Evolutionary conservation across 2,329 filamentous ascomycete species (phyloP).

Genomic region (Alternaria tenuissima): DNA sequence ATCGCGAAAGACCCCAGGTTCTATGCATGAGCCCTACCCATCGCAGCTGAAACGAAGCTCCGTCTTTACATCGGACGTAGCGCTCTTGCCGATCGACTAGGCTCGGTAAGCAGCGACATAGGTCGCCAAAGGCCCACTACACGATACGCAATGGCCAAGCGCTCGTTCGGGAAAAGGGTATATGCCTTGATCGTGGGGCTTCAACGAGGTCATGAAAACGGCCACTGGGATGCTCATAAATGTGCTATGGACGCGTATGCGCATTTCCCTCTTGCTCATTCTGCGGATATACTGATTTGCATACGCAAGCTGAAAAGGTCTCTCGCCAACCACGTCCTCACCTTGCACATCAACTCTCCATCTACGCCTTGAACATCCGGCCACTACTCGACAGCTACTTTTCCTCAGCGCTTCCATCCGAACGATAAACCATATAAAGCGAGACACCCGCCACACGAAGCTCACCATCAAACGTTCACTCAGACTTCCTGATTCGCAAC

Average conservation of each 20-base stretch:
- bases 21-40: neutral
- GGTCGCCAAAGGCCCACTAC: neutral
- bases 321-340: slow-evolving; percentile 4
- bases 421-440: neutral
- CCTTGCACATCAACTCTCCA: slow-evolving; percentile 14
- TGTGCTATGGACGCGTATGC: slow-evolving; percentile 12
- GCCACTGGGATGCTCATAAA: slow-evolving; percentile 10
- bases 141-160: neutral
- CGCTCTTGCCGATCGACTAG: neutral
- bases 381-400: neutral
- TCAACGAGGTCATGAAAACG: neutral
- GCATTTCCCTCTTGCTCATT: slow-evolving; percentile 8
- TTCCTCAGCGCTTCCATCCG: neutral
- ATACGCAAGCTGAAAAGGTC: slow-evolving; percentile 4
- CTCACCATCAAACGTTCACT: neutral
- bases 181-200: slow-evolving; percentile 12
- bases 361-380: slow-evolving; percentile 11
- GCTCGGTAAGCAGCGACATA: neutral
- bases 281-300: slow-evolving; percentile 7
- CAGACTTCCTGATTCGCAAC: neutral
- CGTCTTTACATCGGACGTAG: neutral
- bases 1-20: neutral
- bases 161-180: neutral
- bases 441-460: neutral
- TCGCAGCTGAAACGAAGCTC: neutral